These are phyloP conservation scores for Chlorella sp. DNA, from an alignment of 139 green algal genomes.

Conservation along the genomic window DNA sequence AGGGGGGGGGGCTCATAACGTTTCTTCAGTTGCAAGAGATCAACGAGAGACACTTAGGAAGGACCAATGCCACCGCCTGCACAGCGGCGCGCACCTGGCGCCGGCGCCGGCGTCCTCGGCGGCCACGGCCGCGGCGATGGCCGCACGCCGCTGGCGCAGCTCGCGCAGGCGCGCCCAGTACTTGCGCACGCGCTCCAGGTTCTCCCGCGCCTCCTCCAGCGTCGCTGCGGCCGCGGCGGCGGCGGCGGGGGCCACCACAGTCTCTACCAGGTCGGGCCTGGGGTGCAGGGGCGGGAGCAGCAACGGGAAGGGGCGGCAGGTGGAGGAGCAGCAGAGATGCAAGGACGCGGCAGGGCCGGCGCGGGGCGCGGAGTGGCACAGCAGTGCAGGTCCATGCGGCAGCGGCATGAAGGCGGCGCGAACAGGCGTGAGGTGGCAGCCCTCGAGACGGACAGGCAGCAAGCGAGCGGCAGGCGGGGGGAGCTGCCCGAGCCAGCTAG, in stretches of 20 bases:
- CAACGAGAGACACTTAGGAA: too few species aligned
- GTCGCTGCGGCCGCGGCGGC: slow-evolving; percentile 40
- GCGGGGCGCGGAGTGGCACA: too few species aligned
- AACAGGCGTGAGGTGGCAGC: too few species aligned
- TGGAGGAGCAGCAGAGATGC: neutral
- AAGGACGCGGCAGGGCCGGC: too few species aligned
- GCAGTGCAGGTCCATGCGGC: neutral
- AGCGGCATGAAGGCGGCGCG: too few species aligned
- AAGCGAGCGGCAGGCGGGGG: neutral
- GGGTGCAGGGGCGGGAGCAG: neutral
- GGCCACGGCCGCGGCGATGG: too few species aligned
- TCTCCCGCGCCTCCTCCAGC: slow-evolving; percentile 49
- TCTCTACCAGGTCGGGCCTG: slow-evolving; percentile 56
- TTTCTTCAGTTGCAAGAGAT: neutral
- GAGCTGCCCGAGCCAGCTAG: too few species aligned
- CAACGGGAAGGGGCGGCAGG: neutral
- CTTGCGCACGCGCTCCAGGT: slow-evolving; percentile 64
- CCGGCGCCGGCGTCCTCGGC: too few species aligned
- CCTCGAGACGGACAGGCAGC: too few species aligned
- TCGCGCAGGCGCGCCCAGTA: slow-evolving; percentile 75
- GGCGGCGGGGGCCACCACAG: slow-evolving; percentile 46
- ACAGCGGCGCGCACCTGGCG: too few species aligned
- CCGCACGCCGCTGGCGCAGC: slow-evolving; percentile 45
- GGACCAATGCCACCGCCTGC: too few species aligned
- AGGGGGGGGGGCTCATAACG: neutral